Percentiles rank a stretch among this genome's conserved stretches.
Evolutionary conservation across 495 filamentous ascomycete species (phyloP).

Genomic region (Neurospora pannonica): DNA sequence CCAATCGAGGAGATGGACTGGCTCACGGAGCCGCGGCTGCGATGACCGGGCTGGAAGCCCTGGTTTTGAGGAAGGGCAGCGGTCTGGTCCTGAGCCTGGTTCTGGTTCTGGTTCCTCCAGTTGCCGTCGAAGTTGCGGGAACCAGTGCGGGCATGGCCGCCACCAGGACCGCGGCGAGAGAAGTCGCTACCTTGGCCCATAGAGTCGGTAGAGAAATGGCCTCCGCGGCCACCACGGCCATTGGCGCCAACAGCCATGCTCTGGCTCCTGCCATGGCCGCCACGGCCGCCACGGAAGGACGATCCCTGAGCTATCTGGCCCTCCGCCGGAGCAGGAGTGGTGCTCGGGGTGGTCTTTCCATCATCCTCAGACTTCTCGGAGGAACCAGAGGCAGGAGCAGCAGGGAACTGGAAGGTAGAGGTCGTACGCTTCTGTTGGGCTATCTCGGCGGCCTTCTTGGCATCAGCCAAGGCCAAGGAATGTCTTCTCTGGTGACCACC

Average conservation of each 20-base stretch:
- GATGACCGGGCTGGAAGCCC: conserved; percentile 87
- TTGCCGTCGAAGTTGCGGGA: conserved; percentile 97
- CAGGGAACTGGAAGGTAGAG: conserved; percentile 89
- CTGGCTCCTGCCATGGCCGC: conserved; percentile 51
- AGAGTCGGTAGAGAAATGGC: conserved; percentile 27
- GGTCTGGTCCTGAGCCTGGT: conserved; percentile 44
- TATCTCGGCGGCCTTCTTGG: conserved; percentile 93
- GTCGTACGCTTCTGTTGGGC: conserved; percentile 95
- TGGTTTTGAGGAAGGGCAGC: conserved; percentile 54
- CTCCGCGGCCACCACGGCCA: conserved; percentile 35
- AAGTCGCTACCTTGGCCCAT: conserved; percentile 46
- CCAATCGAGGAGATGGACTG: conserved; percentile 81
- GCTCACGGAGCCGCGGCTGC: conserved; percentile 71
- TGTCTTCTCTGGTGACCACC: conserved; percentile 89
- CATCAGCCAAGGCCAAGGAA: conserved; percentile 88
- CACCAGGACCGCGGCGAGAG: conserved; percentile 56
- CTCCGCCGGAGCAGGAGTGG: conserved; percentile 35
- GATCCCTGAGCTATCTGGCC: conserved; percentile 40
- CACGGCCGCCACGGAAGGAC: conserved; percentile 33
- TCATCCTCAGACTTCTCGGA: conserved; percentile 47
- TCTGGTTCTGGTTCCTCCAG: conserved; percentile 83
- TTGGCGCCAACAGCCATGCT: conserved; percentile 51
- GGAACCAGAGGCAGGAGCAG: conserved; percentile 52
- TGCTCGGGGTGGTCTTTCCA: conserved; percentile 24
- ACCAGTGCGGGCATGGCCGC: conserved; percentile 64